Conservation (phyloP, 306 rosid genomes). For the Fragaria iinumae region DNA sequence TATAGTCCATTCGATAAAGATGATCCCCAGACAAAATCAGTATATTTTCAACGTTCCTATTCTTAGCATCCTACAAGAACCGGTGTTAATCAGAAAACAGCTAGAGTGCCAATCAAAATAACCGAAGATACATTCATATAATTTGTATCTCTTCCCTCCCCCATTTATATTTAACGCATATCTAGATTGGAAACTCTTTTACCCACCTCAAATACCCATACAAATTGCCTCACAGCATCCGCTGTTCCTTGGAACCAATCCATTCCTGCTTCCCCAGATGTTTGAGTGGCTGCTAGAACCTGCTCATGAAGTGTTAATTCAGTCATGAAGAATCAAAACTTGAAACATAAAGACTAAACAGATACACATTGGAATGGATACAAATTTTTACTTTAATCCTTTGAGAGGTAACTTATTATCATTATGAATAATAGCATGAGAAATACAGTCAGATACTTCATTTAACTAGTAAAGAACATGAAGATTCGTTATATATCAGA, state of each 20-base stretch:
- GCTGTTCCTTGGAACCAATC: constrained; percentile 63
- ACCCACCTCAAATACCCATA: constrained; percentile 50
- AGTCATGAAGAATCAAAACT: constrained; percentile 7
- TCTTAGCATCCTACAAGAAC: constrained; percentile 70
- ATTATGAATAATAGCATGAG: not conserved
- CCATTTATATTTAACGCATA: not conserved
- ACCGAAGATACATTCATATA: not conserved
- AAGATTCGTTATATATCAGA: not conserved
- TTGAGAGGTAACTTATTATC: not conserved
- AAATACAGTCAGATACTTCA: not conserved
- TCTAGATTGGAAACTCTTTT: not conserved
- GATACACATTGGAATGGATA: not conserved
- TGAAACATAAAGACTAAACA: not conserved
- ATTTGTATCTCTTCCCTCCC: not conserved
- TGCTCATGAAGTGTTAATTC: constrained; percentile 13
- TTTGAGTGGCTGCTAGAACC: constrained; percentile 54
- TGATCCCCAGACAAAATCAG: constrained; percentile 91
- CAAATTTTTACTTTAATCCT: not conserved
- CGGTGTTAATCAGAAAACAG: constrained; percentile 20
- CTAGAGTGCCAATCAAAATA: constrained; percentile 4
- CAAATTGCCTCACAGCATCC: constrained; percentile 53
- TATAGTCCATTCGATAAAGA: constrained; percentile 90
- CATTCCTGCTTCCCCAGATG: constrained; percentile 52
- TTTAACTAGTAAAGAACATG: not conserved
- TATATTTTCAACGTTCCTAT: constrained; percentile 71